Base-by-base conservation (phyloP, 2,329 filamentous ascomycete genomes). In the Alternaria dauci region DNA sequence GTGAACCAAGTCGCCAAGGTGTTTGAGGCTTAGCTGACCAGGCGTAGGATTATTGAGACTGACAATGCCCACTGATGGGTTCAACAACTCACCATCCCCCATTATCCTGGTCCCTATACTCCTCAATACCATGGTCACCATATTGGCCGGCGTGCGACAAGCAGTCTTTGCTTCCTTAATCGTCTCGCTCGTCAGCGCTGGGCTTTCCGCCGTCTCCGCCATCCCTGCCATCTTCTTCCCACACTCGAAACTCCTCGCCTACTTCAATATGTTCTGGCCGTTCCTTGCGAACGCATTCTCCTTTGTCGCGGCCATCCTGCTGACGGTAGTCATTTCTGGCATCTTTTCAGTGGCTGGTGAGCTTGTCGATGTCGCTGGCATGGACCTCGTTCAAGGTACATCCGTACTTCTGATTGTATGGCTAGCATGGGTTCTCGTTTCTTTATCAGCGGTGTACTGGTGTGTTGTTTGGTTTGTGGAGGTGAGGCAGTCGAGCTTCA, bases 381-480 rank as follows among this genome's bases (percentile, higher is more conserved):
- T 68, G 9, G 38, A 51, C 9, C 44, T 71, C 9, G 5, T 14
- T 8, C 53, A 54, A 23, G 70, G 70, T 7, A 26, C 26, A n/a
- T 57, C 26, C 18, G 58, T 48, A 20, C 30, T 74, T 51, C 14
- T 70, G 43, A 62, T 72, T 20, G 48, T 61, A 23, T 73, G 71
- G 71, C 30, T 74, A n/a, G 51, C 52, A 18, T 71, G 61, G 54
- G 20, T 56, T 26, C 59, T 66, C 18, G 39, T 51, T 11, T 41
- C 42, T 26, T 8, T 72, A 2, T 48, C 50, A 16, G 32, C 41
- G 2, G 18, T 57, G n/a, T 74, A 73, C 55, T 73, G 72, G 71
- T 30, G 36, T 14, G 20, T 55, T 7, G 61, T 72, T 11, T 74
- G 71, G 72, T 73, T 73, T 58, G 70, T 74, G 16, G 71, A 73